phyloP scores from a whole-genome alignment of 495 filamentous ascomycete species.

The Penicillium herquei region DNA sequence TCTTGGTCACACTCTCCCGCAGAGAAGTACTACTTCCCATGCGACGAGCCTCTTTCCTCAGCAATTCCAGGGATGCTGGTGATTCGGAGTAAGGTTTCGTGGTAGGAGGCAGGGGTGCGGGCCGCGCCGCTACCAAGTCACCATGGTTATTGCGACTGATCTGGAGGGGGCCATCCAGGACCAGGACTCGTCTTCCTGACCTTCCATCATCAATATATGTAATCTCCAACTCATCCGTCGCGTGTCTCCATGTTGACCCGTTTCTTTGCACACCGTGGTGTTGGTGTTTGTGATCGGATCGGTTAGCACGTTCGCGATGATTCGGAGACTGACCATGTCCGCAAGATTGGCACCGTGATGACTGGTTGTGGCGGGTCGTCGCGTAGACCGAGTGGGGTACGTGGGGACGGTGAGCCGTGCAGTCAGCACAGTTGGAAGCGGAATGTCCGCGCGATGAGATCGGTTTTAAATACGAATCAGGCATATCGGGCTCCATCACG shows the following conservation, averaged over 20 bases:
- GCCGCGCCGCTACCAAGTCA: conserved; percentile 37
- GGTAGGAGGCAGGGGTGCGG: conserved; percentile 35
- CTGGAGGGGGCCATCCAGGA: conserved; percentile 33
- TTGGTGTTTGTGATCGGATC: neutral
- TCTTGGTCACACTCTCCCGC: neutral
- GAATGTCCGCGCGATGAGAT: conserved; percentile 10
- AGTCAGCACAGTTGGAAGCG: neutral
- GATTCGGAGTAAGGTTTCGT: conserved; percentile 21
- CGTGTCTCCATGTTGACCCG: conserved; percentile 27
- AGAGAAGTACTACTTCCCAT: neutral
- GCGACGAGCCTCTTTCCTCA: neutral
- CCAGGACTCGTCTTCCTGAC: conserved; percentile 12
- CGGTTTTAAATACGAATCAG: neutral
- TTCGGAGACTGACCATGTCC: neutral
- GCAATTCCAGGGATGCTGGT: neutral
- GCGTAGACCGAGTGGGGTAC: neutral
- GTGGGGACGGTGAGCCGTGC: neutral
- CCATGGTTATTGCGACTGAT: conserved; percentile 39
- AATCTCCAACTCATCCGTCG: conserved; percentile 32
- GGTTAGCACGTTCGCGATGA: neutral
- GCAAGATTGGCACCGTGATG: conserved; percentile 1
- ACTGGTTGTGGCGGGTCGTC: neutral
- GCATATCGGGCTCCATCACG: conserved; percentile 21
- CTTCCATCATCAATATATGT: neutral
- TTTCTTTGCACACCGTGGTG: conserved; percentile 3